Base-by-base conservation (phyloP, 768 basidiomycete genomes). In the Sarcomyxa edulis region DNA sequence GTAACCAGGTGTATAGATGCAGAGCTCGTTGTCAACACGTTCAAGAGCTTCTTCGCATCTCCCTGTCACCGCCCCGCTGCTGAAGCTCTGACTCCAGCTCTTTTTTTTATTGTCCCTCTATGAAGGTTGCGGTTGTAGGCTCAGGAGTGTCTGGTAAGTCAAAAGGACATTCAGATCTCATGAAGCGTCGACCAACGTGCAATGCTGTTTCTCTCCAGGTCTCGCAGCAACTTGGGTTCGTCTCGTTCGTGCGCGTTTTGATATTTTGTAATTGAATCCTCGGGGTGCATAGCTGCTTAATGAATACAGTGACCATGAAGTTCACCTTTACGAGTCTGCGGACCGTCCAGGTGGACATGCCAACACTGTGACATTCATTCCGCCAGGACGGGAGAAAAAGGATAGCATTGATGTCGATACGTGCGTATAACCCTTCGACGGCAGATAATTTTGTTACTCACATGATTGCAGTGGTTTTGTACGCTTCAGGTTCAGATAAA, bases 111-210 rank as follows among this genome's bases (percentile, higher is more conserved):
- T n/a, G n/a, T n/a, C n/a, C n/a, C n/a, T 34, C 43, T 40, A 76
- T 78, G 75, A 79, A 68, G 48, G 64, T 88, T 31, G 86, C 84
- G 3, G 78, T 88, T 20, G 72, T 89, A 14, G 87, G 84, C 4
- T 79, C 82, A 30, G 85, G 85, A 6, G 77, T 84, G n/a, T 78
- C 82, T 23, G 36, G n/a, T n/a, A n/a, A n/a, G n/a, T n/a, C n/a
- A n/a, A n/a, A n/a, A n/a, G n/a, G n/a, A n/a, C n/a, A n/a, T n/a
- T n/a, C n/a, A n/a, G n/a, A n/a, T n/a, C n/a, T n/a, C n/a, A n/a
- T n/a, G n/a, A n/a, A n/a, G n/a, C n/a, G n/a, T n/a, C n/a, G n/a
- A n/a, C n/a, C n/a, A n/a, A n/a, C n/a, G n/a, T n/a, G n/a, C n/a
- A n/a, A n/a, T n/a, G n/a, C n/a, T n/a, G n/a, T n/a, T n/a, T n/a